phyloP scores from a whole-genome alignment of 768 basidiomycete species.

The Psilocybe azurescens region DNA sequence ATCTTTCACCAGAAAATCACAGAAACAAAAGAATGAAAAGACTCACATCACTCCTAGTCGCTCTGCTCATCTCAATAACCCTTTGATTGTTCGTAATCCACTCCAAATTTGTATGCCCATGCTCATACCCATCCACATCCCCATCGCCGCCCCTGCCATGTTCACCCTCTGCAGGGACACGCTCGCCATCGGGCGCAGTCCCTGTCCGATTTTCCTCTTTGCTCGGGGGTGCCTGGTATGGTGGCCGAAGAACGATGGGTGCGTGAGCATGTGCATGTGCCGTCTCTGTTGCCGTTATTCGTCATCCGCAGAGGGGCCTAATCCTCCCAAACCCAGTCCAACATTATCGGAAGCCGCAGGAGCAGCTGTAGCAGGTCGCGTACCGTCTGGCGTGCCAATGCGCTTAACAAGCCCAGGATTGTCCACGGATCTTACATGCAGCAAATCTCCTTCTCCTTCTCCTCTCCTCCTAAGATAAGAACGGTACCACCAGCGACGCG shows the following conservation, averaged over 20 bases:
- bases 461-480: not conserved
- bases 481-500: not conserved
- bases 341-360: not conserved
- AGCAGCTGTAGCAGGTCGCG: not conserved
- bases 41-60: constrained; percentile 32
- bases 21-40: constrained; percentile 10
- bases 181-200: constrained; percentile 28
- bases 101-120: constrained; percentile 16
- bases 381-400: not conserved
- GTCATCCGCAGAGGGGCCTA: not conserved
- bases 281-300: not conserved
- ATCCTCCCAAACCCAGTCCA: not conserved
- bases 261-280: not conserved
- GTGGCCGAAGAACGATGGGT: not conserved
- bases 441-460: not conserved
- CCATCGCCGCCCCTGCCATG: no score
- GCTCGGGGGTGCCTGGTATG: not conserved
- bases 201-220: constrained; percentile 2
- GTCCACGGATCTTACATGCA: not conserved
- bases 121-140: no score
- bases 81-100: constrained; percentile 33
- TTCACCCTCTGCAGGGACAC: not conserved
- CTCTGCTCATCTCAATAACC: constrained; percentile 30
- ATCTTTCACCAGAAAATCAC: not conserved
- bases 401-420: not conserved